phyloP scores from a whole-genome alignment of 257 asterid species.

The Solanum chaucha region DNA sequence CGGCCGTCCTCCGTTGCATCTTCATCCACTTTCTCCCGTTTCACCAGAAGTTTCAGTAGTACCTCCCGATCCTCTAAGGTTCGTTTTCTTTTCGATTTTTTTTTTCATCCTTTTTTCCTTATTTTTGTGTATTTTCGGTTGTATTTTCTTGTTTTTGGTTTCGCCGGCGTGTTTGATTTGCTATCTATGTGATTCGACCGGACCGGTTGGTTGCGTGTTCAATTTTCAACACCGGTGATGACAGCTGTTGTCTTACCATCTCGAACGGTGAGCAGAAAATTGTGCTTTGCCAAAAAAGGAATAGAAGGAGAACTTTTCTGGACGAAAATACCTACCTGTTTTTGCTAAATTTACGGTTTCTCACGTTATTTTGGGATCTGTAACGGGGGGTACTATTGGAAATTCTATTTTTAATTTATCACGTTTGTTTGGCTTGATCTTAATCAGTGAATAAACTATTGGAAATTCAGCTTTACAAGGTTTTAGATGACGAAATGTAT shows the following conservation, averaged over 20 bases:
- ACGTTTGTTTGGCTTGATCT: not conserved
- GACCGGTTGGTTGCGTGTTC: not conserved
- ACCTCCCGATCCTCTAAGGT: constrained; percentile 15
- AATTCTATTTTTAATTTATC: not conserved
- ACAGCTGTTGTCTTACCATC: not conserved
- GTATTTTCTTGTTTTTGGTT: not conserved
- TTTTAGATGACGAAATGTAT: not conserved
- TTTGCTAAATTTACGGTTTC: not conserved
- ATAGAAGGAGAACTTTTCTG: not conserved
- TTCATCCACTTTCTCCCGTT: constrained; percentile 7
- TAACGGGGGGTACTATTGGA: not conserved
- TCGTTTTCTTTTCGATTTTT: not conserved
- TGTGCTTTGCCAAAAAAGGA: not conserved
- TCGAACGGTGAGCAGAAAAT: not conserved
- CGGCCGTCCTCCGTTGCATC: not conserved
- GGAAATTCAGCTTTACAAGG: not conserved
- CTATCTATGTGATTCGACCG: not conserved
- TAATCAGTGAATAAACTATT: not conserved
- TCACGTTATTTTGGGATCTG: not conserved
- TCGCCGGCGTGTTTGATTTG: not conserved
- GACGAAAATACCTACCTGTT: not conserved
- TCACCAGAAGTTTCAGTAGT: constrained; percentile 12
- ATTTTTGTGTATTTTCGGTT: not conserved
- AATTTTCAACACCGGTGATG: not conserved
- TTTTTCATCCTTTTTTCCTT: not conserved